These are phyloP conservation scores for Ceratobasidium sp. DNA, from an alignment of 1,284 basidiomycete genomes.

Conservation along the genomic window DNA sequence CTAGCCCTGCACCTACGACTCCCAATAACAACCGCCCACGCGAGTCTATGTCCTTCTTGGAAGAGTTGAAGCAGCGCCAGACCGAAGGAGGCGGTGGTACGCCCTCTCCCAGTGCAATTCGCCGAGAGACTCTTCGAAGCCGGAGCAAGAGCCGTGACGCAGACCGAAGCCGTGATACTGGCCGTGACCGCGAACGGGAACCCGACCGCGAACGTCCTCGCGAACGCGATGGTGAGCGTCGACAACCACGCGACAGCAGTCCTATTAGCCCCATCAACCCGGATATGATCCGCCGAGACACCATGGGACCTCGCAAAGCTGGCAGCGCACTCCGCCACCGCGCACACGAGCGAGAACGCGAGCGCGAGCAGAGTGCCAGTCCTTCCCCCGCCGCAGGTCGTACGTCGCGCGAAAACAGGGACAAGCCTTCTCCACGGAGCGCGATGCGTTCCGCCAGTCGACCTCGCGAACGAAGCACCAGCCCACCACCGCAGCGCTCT, in stretches of 20 bases:
- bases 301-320: constrained; percentile 37
- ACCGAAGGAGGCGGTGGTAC: constrained; percentile 21
- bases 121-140: constrained; percentile 33
- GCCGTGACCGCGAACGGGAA: constrained; percentile 3
- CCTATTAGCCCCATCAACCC: constrained; percentile 30
- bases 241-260: background rate
- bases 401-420: background rate
- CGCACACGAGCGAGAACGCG: constrained; percentile 38
- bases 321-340: constrained; percentile 30
- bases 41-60: constrained; percentile 37
- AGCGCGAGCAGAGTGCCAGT: constrained; percentile 32
- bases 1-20: constrained; percentile 3
- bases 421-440: constrained; percentile 30
- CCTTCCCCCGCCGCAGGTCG: constrained; percentile 33
- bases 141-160: constrained; percentile 41
- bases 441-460: constrained; percentile 40
- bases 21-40: constrained; percentile 11
- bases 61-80: constrained; percentile 38
- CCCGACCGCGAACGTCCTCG: constrained; percentile 1
- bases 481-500: constrained; percentile 35
- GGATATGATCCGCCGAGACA: constrained; percentile 40
- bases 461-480: constrained; percentile 27
- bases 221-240: background rate
- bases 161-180: constrained; percentile 13
- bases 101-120: constrained; percentile 34